Evolutionary conservation across 2,329 filamentous ascomycete species (phyloP).

Genomic region (Amylocarpus encephaloides): DNA sequence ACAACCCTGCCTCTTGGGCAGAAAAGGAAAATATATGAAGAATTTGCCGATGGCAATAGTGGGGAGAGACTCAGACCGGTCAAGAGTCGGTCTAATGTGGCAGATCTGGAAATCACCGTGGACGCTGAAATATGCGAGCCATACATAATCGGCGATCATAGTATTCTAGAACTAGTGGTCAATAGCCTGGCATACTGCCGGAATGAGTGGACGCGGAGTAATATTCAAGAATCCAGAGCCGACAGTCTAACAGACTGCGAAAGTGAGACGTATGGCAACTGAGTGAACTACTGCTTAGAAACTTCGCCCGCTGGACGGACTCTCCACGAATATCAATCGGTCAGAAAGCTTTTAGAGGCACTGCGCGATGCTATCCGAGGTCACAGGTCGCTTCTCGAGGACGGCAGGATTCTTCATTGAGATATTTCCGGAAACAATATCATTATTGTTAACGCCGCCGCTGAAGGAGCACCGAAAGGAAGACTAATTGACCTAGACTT

Average conservation of each 20-base stretch:
- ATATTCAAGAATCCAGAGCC: too few relatives aligned
- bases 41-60: too few relatives aligned
- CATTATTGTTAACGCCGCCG: slow-evolving; percentile 27
- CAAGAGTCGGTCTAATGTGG: too few relatives aligned
- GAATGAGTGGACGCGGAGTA: too few relatives aligned
- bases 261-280: slow-evolving; percentile 24
- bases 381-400: slow-evolving; percentile 31
- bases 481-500: slow-evolving; percentile 33
- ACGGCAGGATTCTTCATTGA: slow-evolving; percentile 33
- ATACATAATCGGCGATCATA: too few relatives aligned
- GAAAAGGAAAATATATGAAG: too few relatives aligned
- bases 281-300: slow-evolving; percentile 29
- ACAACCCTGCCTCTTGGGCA: too few relatives aligned
- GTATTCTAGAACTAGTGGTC: too few relatives aligned
- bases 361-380: slow-evolving; percentile 33
- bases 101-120: too few relatives aligned
- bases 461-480: slow-evolving; percentile 12
- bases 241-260: background rate
- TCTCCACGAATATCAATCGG: slow-evolving; percentile 26
- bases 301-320: slow-evolving; percentile 28
- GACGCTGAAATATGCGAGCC: too few relatives aligned
- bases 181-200: too few relatives aligned
- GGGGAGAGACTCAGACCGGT: too few relatives aligned
- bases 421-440: slow-evolving; percentile 36
- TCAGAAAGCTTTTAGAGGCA: slow-evolving; percentile 32